A percentile compares a stretch with the other conserved stretches of the same genome.
phyloP scores from a whole-genome alignment of 129 eudicot species.

The Pulicaria dysenterica region DNA sequence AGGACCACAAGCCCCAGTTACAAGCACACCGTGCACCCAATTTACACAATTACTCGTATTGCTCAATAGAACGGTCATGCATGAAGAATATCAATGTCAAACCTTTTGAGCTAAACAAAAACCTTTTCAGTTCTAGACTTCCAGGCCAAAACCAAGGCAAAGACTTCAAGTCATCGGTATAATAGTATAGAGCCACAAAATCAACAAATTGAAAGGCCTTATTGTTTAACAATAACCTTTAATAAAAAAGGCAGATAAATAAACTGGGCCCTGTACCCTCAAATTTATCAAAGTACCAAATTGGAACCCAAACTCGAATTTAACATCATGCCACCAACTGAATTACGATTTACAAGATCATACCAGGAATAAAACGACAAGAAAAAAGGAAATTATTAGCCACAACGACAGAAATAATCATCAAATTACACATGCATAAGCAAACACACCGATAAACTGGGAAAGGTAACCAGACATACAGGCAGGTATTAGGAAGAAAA shows the following conservation, averaged over 20 bases:
- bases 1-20: neutral
- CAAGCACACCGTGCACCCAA: neutral
- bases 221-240: neutral
- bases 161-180: neutral
- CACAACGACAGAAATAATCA: neutral
- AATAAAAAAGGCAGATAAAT: neutral
- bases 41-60: slow-evolving; percentile 6
- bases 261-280: slow-evolving; percentile 17
- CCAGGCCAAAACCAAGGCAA: neutral
- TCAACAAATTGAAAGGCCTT: neutral
- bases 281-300: slow-evolving; percentile 24
- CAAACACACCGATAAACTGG: neutral
- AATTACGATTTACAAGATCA: neutral
- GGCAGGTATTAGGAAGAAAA: neutral
- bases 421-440: slow-evolving; percentile 26
- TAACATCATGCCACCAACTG: slow-evolving; percentile 14
- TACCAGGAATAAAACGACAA: neutral
- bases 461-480: neutral
- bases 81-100: slow-evolving; percentile 25
- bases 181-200: neutral
- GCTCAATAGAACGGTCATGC: slow-evolving; percentile 26
- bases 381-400: slow-evolving; percentile 5
- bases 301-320: slow-evolving; percentile 11
- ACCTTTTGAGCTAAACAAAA: slow-evolving; percentile 2
- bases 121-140: neutral